These are phyloP conservation scores for Erythrobasidium hasegawianum DNA, from an alignment of 1,284 basidiomycete genomes.

Conservation along the genomic window DNA sequence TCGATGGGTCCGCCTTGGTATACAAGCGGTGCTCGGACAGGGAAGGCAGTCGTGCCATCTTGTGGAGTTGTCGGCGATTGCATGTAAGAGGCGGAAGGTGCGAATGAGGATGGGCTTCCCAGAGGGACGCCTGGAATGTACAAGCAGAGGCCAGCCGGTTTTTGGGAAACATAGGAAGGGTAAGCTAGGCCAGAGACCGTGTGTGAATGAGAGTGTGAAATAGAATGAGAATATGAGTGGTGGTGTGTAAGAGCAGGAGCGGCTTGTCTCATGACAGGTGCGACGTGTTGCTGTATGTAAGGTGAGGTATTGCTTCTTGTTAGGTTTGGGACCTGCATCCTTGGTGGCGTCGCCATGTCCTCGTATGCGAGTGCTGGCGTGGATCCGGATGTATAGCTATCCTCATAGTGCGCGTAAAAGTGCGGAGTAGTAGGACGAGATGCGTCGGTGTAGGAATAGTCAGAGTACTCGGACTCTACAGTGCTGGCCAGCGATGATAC, in stretches of 20 bases:
- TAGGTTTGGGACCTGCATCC: background rate
- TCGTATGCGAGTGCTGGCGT: too few relatives aligned
- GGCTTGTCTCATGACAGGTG: background rate
- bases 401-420: background rate
- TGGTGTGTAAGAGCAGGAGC: background rate
- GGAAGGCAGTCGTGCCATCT: background rate
- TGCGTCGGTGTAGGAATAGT: too few relatives aligned
- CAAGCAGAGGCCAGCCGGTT: slow-evolving; percentile 23
- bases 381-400: background rate
- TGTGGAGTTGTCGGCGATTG: background rate
- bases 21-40: background rate
- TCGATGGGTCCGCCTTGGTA: slow-evolving; percentile 27
- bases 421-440: background rate
- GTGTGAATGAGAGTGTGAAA: background rate
- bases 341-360: too few relatives aligned
- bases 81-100: background rate
- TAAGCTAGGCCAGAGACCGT: background rate
- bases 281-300: background rate
- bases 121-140: slow-evolving; percentile 5
- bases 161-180: background rate
- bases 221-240: background rate
- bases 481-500: too few relatives aligned
- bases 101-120: background rate
- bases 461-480: too few relatives aligned
- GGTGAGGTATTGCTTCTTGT: background rate